These are phyloP conservation scores for Clarireedia hainanense DNA, from an alignment of 2,329 filamentous ascomycete species.

Conservation along the genomic window DNA sequence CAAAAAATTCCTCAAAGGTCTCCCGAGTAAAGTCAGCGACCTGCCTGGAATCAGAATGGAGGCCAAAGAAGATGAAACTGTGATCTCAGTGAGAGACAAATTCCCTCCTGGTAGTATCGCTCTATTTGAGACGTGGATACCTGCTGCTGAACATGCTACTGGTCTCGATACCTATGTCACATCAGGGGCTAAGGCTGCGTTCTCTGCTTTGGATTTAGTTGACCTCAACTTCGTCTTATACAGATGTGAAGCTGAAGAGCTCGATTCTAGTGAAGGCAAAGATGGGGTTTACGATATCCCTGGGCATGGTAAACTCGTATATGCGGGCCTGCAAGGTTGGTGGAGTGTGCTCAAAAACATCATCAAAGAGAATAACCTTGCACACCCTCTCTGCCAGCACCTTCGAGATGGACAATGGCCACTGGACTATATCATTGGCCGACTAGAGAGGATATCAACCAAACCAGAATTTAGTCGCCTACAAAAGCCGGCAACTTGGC, in stretches of 20 bases:
- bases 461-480: slow-evolving; percentile 56
- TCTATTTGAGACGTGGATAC: slow-evolving; percentile 93
- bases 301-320: slow-evolving; percentile 75
- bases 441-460: slow-evolving; percentile 65
- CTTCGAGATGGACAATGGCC: slow-evolving; percentile 88
- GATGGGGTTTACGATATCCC: slow-evolving; percentile 90
- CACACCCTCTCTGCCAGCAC: slow-evolving; percentile 88
- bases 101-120: slow-evolving; percentile 94
- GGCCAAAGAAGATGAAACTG: slow-evolving; percentile 62
- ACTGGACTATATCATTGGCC: slow-evolving; percentile 75
- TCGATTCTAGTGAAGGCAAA: slow-evolving; percentile 66
- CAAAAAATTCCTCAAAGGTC: slow-evolving; percentile 63
- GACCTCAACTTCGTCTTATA: slow-evolving; percentile 92
- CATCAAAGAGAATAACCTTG: slow-evolving; percentile 81
- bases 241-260: slow-evolving; percentile 82
- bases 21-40: slow-evolving; percentile 75
- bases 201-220: slow-evolving; percentile 63
- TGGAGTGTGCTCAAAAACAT: slow-evolving; percentile 86
- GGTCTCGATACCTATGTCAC: slow-evolving; percentile 84
- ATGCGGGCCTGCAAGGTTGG: slow-evolving; percentile 97
- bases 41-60: slow-evolving; percentile 68
- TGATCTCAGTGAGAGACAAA: slow-evolving; percentile 70
- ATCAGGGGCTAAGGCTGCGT: slow-evolving; percentile 70
- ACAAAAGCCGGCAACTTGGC: slow-evolving; percentile 62
- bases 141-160: slow-evolving; percentile 72